Base-by-base conservation (phyloP, 2,329 filamentous ascomycete genomes). In the Ascochyta koolunga region DNA sequence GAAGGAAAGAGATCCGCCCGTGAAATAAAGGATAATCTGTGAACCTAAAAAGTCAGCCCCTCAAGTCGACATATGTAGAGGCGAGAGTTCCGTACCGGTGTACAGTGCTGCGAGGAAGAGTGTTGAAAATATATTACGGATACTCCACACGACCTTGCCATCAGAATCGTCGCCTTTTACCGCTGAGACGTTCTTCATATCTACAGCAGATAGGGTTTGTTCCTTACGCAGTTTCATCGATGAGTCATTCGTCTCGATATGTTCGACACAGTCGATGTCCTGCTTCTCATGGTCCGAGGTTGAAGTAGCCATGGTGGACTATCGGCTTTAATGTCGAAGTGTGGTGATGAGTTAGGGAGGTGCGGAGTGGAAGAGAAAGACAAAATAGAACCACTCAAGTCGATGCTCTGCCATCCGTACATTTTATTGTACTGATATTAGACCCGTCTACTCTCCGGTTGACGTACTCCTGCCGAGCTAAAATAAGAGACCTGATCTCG, bases 131-230 rank as follows among this genome's bases (percentile, higher is more conserved):
- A 75, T 64, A 46, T 71, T 68, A 24, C 70, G 66, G 1, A 63
- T 18, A 21, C 58, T 72, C 73, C 74, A 77, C 1, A 63, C 60
- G 13, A 76, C 67, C 43, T 75, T 74, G 24, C 75, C 74, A 57
- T 77, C 73, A 24, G 73, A 76, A 41, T 76, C 68, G 50, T 77
- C 74, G 25, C 74, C 75, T 60, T 75, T 75, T 44, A 73, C 65
- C 2, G 74, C 74, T 25, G 56, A 50, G 10, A 54, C 54, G 47
- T 77, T 77, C 2, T 66, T 65, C 46, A 75, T 50, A 35, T 77
- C 73, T 47, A 77, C 62, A 7, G 58, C 60, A n/a, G 64, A 58
- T 8, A 71, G 50, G 0, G 68, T 72, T 3, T 58, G 53, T 39
- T 67, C 59, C 31, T 67, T 67, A 11, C 61, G 61, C 16, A 69